phyloP scores from a whole-genome alignment of 805 yeast genomes.

The Starmera amethionina region DNA sequence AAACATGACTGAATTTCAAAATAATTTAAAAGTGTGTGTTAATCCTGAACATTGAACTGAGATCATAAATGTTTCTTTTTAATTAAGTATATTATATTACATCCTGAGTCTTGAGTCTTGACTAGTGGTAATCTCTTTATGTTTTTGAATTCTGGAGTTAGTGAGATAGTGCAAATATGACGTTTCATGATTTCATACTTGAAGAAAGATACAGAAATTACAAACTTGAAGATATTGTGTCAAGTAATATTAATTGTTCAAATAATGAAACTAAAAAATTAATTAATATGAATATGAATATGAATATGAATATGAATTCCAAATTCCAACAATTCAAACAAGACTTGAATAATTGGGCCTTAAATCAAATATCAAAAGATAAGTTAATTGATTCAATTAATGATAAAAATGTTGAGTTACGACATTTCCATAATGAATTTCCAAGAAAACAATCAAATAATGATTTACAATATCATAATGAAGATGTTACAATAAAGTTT shows the following conservation, averaged over 20 bases:
- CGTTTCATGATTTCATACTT: too few relatives aligned
- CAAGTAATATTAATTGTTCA: not conserved
- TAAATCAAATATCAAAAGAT: constrained; percentile 2
- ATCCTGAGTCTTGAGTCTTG: too few relatives aligned
- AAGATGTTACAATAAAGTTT: constrained; percentile 17
- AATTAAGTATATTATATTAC: too few relatives aligned
- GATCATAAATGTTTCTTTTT: too few relatives aligned
- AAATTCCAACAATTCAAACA: not conserved
- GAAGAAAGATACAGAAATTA: not conserved
- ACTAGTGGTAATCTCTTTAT: too few relatives aligned
- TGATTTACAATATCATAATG: constrained; percentile 19
- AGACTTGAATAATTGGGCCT: constrained; percentile 1
- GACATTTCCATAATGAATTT: constrained; percentile 17
- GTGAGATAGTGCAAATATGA: too few relatives aligned
- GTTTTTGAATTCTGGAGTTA: too few relatives aligned
- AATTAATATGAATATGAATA: constrained; percentile 8
- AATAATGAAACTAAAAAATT: constrained; percentile 7
- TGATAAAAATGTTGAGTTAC: constrained; percentile 7
- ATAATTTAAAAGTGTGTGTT: too few relatives aligned
- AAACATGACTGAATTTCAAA: too few relatives aligned
- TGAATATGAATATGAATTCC: not conserved
- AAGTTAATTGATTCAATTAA: constrained; percentile 3
- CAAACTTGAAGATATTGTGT: not conserved
- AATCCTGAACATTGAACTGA: too few relatives aligned
- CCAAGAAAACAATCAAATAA: constrained; percentile 18